These are phyloP conservation scores for Cardamine occulta DNA, from an alignment of 345 rosid genomes.

Conservation along the genomic window DNA sequence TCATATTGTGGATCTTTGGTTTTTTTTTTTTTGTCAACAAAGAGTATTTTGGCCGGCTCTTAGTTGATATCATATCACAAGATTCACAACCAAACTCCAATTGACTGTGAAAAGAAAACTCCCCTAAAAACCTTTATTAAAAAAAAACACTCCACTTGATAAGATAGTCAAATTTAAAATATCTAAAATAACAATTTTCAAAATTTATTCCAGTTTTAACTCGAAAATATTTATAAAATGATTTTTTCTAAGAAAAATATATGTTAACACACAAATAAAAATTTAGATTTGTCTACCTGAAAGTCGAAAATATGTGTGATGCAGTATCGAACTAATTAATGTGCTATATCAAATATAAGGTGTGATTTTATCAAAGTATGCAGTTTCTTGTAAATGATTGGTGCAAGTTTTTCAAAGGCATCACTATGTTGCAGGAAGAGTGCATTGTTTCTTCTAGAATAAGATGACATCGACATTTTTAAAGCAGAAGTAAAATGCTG, in stretches of 20 bases:
- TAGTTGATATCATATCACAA: conserved; percentile 17
- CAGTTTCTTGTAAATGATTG: background rate
- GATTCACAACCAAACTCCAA: conserved; percentile 17
- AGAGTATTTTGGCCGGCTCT: conserved; percentile 4
- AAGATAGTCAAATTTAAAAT: background rate
- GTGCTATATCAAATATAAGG: background rate
- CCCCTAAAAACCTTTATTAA: background rate
- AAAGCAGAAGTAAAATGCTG: background rate
- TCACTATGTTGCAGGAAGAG: background rate
- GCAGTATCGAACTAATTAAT: background rate
- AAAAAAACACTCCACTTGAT: background rate
- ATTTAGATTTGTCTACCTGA: background rate
- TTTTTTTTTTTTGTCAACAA: background rate
- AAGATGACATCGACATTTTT: background rate
- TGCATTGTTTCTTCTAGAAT: background rate
- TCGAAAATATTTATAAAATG: background rate
- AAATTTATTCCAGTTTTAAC: background rate
- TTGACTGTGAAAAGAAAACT: conserved; percentile 5
- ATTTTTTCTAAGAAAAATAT: too few species aligned
- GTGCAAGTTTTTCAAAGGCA: background rate
- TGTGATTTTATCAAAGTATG: background rate
- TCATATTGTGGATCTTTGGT: conserved; percentile 11
- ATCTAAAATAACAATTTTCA: background rate
- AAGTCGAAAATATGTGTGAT: background rate
- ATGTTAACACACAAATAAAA: background rate